Base-by-base conservation (phyloP, 2,329 filamentous ascomycete genomes). In the Lachnellula occidentalis region DNA sequence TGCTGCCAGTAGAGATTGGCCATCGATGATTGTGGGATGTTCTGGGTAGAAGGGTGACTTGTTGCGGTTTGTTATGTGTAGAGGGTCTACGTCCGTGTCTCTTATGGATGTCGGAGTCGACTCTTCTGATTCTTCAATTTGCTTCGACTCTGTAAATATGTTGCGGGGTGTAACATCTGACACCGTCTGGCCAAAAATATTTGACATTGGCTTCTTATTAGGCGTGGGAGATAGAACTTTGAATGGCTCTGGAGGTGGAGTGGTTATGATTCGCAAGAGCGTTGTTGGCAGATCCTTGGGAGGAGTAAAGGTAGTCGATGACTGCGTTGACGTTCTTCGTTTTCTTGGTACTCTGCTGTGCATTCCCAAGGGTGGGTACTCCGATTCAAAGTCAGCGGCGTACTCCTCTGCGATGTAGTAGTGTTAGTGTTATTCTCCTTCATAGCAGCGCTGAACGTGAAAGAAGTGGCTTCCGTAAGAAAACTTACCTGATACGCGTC, bases 11-110 rank as follows among this genome's bases (percentile, higher is more conserved):
- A 58, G 50, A 7, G 53, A 56, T 7, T 19, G n/a, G 27, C 50
- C 49, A 22, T 58, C 50, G 27, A 43, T 48, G 11, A 58, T 24
- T 11, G 27, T 34, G 22, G 56, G 48, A 15, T 48, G 11, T 8
- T 21, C 6, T 39, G 34, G 45, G n/a, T 45, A 17, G 14, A 45
- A 45, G 24, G 22, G 43, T n/a, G 43, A 45, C 9, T 45, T 24
- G 43, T 24, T 22, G n/a, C 43, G 43, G 11, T 34, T 9, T 45
- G 22, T 12, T 14, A 7, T 14, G 7, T 5, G 15, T 12, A 31
- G 43, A 27, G 43, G 22, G 14, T 45, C 22, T 12, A 17, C 17
- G n/a, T 5, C 3, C 12, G 12, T 1, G 21, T 5, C 22, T 15
- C 15, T 19, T 19, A 8, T 43, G 11, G 41, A 43, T 43, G 19